Evolutionary conservation across 768 basidiomycete species (phyloP), one percentile per base, ranked within the genome.

Genomic region (Coprinopsis marcescibilis): DNA sequence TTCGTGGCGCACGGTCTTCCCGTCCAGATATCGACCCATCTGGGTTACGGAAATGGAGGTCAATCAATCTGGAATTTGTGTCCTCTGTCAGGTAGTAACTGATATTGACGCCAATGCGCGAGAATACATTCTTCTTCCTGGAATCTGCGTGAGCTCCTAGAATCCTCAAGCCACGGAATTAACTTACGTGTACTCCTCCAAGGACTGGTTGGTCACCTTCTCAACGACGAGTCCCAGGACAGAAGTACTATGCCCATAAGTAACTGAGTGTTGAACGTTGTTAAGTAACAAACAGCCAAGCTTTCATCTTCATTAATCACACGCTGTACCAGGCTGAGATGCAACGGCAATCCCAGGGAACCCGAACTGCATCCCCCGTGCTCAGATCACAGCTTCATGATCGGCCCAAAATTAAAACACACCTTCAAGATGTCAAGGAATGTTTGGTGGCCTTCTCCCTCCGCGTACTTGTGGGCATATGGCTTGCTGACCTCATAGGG

Each of bases 161-260:
- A 21, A 29, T 25, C 24, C 24, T 8, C 12, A 24, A 33, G 8
- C n/a, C 11, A 12, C 1, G 4, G 29, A 20, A 30, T n/a, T n/a
- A 13, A 53, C 63, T 5, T 43, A 64, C 65, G 61, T 57, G 43
- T 63, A 65, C 23, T 54, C 47, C 14, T 60, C 60, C 34, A 67
- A 43, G 1, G 58, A 56, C 37, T 58, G 42, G 10, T 62, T 62
- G 24, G 57, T 50, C 2, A 60, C 37, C 40, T 59, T 59, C 46
- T 65, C 62, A n/a, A 67, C 51, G 17, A 65, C 49, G 24, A 65
- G 63, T 13, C 64, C 64, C 8, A 63, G 51, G 10, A 55, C 54
- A 49, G 65, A 64, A 30, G 57, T 54, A 30, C 59, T 62, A 47
- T 41, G 60, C 4, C 65, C 64, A 48, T 67, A 67, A 3, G 50